Evolutionary conservation across 352 stramenopile species (phyloP).

Genomic region (Globisporangium radiosum): DNA sequence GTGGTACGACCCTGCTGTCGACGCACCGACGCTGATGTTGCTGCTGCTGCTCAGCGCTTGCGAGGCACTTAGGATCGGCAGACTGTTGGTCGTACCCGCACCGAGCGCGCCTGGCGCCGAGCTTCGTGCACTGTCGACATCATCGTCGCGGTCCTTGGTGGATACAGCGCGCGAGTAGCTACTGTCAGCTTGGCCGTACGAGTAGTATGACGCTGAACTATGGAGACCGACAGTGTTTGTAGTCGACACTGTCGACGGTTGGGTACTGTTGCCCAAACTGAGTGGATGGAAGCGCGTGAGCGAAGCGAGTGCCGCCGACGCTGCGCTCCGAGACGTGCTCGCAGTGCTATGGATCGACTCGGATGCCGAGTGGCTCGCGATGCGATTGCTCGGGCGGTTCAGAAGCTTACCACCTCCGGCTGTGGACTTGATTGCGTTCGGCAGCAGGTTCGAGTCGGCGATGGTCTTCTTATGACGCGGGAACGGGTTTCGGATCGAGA

Average conservation of each 20-base stretch:
- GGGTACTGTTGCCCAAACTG: conserved; percentile 15
- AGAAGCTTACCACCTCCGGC: conserved; percentile 21
- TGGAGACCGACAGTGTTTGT: neutral
- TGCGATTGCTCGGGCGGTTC: conserved; percentile 21
- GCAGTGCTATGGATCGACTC: conserved; percentile 11
- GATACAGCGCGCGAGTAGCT: conserved; percentile 10
- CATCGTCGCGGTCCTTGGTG: conserved; percentile 14
- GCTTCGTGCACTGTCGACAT: neutral
- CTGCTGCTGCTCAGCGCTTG: conserved; percentile 5
- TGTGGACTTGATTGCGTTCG: conserved; percentile 11
- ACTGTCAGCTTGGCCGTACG: conserved; percentile 15
- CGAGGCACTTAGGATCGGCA: conserved; percentile 12
- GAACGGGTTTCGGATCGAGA: conserved; percentile 30
- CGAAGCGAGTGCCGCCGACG: conserved; percentile 32
- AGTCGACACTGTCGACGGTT: conserved; percentile 15
- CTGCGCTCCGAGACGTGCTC: conserved; percentile 13
- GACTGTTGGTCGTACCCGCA: conserved; percentile 8
- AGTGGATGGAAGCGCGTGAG: conserved; percentile 32
- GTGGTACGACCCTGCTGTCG: conserved; percentile 6
- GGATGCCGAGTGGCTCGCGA: conserved; percentile 14
- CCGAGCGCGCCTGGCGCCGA: neutral
- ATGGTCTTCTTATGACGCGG: conserved; percentile 34
- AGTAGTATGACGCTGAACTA: conserved; percentile 7
- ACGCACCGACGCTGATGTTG: conserved; percentile 5
- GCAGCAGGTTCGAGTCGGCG: conserved; percentile 14